A percentile compares a stretch with the other conserved stretches of the same genome.
Conservation (phyloP, 441 rosid genomes). For the Mallotus japonicus region DNA sequence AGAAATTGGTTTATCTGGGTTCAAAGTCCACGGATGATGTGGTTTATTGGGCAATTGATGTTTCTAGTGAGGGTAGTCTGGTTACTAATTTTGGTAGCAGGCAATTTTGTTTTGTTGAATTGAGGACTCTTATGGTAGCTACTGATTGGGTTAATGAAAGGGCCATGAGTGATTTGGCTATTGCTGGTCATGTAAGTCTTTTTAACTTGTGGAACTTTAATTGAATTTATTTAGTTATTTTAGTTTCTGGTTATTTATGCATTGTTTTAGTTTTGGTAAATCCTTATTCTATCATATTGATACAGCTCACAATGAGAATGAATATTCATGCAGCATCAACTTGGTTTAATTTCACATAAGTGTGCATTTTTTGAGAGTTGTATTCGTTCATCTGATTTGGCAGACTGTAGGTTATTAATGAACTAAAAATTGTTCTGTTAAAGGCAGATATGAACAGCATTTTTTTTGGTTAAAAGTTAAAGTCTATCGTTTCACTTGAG, state of each 20-base stretch:
- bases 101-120: slow-evolving; percentile 70
- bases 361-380: background rate
- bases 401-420: background rate
- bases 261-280: background rate
- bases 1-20: slow-evolving; percentile 74
- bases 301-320: background rate
- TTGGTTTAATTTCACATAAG: background rate
- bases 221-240: background rate
- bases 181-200: slow-evolving; percentile 88
- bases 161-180: slow-evolving; percentile 82
- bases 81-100: slow-evolving; percentile 41
- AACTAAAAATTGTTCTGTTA: background rate
- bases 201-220: background rate
- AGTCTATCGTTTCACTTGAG: background rate
- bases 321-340: background rate
- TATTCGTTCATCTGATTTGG: background rate
- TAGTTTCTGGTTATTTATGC: background rate
- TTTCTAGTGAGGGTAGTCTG: slow-evolving; percentile 40
- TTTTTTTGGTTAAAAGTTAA: background rate
- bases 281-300: background rate
- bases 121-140: slow-evolving; percentile 91
- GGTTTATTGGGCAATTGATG: slow-evolving; percentile 84
- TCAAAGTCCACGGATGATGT: slow-evolving; percentile 53
- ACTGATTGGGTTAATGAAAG: slow-evolving; percentile 75
- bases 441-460: background rate